Conservation (phyloP, 345 rosid genomes). For the Heritiera fomes region DNA sequence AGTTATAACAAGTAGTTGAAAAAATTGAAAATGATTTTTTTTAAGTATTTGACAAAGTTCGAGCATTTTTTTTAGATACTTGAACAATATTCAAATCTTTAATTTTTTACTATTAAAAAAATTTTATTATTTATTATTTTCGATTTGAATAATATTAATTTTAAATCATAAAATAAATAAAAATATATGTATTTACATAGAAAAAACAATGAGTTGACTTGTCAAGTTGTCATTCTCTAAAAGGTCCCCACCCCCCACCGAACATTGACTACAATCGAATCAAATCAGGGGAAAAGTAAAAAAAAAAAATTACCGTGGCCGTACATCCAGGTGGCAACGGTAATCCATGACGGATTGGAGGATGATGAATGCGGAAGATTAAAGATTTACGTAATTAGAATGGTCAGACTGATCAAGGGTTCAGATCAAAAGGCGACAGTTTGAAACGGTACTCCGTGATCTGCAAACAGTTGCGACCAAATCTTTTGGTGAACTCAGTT, state of each 20-base stretch:
- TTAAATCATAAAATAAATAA: no score
- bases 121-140: no score
- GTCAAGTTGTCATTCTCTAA: neutral
- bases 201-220: conserved; percentile 17
- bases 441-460: conserved; percentile 17
- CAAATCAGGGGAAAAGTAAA: neutral
- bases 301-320: neutral
- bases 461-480: conserved; percentile 17
- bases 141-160: no score
- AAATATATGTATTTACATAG: no score
- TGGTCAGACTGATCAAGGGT: conserved; percentile 7
- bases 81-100: no score
- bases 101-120: no score
- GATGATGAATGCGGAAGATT: neutral
- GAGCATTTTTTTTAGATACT: no score
- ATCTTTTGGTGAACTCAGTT: conserved; percentile 24
- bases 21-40: no score
- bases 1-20: no score
- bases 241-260: conserved; percentile 11
- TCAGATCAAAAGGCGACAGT: conserved; percentile 7
- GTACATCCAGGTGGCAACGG: conserved; percentile 13
- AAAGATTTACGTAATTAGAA: neutral
- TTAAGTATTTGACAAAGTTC: no score
- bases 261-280: conserved; percentile 15
- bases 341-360: neutral